phyloP scores from a whole-genome alignment of 257 asterid genomes.

The Fraxinus quadrangulata region DNA sequence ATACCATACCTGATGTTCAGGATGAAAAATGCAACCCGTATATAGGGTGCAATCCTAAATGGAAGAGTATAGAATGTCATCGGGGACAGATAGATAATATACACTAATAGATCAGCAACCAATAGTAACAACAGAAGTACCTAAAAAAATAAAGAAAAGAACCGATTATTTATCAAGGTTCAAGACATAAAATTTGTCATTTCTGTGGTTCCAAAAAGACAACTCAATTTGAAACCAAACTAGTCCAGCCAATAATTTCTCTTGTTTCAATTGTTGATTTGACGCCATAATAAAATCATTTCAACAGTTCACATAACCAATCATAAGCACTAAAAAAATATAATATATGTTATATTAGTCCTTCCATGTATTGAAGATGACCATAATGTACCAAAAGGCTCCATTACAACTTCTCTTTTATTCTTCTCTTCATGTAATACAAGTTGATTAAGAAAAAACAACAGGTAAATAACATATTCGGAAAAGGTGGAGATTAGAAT shows the following conservation, averaged over 20 bases:
- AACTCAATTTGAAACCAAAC: neutral
- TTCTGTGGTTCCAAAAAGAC: neutral
- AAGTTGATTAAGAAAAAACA: neutral
- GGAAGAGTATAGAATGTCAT: slow-evolving; percentile 69
- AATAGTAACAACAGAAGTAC: slow-evolving; percentile 59
- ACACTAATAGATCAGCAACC: slow-evolving; percentile 66
- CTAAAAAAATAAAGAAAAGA: slow-evolving; percentile 43
- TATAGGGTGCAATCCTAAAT: slow-evolving; percentile 81
- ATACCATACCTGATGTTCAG: slow-evolving; percentile 70
- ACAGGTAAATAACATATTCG: neutral
- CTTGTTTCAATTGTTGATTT: neutral
- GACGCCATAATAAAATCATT: neutral
- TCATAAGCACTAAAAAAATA: neutral
- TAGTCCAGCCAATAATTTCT: neutral
- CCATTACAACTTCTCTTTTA: neutral
- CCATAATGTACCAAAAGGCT: neutral
- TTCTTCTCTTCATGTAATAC: neutral
- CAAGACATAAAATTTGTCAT: neutral
- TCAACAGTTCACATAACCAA: neutral
- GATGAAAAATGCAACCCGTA: slow-evolving; percentile 73
- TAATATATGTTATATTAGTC: neutral
- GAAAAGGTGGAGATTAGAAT: neutral
- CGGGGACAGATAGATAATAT: slow-evolving; percentile 64
- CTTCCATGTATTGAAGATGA: neutral
- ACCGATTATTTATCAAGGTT: neutral